Conservation (phyloP, 2,329 filamentous ascomycete species). For the Cercospora berteroae region DNA sequence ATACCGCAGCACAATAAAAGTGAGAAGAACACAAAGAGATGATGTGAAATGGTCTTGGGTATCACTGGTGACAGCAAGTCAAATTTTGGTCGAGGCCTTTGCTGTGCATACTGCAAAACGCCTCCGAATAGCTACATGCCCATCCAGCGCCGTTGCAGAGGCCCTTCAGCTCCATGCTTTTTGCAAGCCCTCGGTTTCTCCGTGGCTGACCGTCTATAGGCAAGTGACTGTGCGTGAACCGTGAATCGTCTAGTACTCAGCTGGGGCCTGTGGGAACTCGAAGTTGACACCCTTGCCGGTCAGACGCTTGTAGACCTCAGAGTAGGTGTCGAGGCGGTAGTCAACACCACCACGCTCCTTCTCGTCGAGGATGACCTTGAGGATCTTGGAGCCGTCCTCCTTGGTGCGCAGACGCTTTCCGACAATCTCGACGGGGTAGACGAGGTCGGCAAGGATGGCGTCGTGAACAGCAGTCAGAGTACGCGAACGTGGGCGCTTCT, state of each 20-base stretch:
- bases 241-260: constrained; percentile 63
- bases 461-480: constrained; percentile 99
- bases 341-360: constrained; percentile 99
- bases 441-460: constrained; percentile 93
- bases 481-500: constrained; percentile 97
- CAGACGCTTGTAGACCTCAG: constrained; percentile 97
- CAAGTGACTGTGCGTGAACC: neutral
- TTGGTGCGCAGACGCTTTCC: constrained; percentile 98
- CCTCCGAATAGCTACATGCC: neutral
- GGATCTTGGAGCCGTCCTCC: constrained; percentile 96
- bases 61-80: constrained; percentile 1
- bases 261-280: constrained; percentile 88
- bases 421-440: constrained; percentile 99
- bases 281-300: constrained; percentile 96
- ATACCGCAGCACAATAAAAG: constrained; percentile 1
- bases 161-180: neutral
- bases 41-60: neutral
- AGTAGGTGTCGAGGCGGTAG: constrained; percentile 99
- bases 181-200: neutral
- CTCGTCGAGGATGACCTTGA: constrained; percentile 99
- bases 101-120: neutral
- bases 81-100: neutral
- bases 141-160: neutral
- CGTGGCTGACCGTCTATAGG: neutral
- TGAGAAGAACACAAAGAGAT: neutral